Evolutionary conservation across 1,284 basidiomycete species (phyloP).

Genomic region (Neonothopanus nambi): DNA sequence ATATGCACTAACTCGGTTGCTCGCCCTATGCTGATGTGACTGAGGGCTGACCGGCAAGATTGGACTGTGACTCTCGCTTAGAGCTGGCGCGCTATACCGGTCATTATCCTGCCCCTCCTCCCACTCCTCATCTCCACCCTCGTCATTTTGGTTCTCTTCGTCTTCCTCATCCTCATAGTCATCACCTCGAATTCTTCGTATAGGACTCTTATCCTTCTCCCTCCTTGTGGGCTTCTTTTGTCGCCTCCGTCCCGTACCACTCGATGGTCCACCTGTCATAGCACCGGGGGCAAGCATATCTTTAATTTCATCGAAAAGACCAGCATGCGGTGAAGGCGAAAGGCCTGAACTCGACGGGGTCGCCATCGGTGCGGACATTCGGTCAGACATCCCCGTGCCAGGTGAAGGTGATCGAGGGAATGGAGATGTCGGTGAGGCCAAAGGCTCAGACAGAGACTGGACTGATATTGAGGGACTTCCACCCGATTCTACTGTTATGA

Average conservation of each 20-base stretch:
- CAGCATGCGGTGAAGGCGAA: not conserved
- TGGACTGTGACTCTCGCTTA: conserved; percentile 37
- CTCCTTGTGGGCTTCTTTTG: not conserved
- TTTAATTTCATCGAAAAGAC: conserved; percentile 13
- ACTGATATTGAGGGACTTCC: not conserved
- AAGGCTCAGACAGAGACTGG: conserved; percentile 1
- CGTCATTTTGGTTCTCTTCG: not conserved
- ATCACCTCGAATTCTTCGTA: conserved; percentile 10
- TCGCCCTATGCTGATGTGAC: not conserved
- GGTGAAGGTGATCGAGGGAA: conserved; percentile 9
- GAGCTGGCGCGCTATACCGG: conserved; percentile 29
- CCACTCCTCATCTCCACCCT: conserved; percentile 7
- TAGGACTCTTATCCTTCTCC: conserved; percentile 8
- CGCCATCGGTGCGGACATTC: not conserved
- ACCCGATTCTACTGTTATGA: not conserved
- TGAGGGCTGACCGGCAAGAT: conserved; percentile 35
- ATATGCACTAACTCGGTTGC: conserved; percentile 9
- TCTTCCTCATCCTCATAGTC: conserved; percentile 5
- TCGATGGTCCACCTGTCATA: not conserved
- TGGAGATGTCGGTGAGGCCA: conserved; percentile 12
- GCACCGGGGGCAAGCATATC: conserved; percentile 13
- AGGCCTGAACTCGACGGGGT: conserved; percentile 1
- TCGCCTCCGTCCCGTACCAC: not conserved
- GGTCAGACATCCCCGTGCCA: not conserved
- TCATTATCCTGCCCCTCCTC: conserved; percentile 7